Evolutionary conservation across 192 early-diverging fungal species (phyloP).

Genomic region (Pilaira anomala): DNA sequence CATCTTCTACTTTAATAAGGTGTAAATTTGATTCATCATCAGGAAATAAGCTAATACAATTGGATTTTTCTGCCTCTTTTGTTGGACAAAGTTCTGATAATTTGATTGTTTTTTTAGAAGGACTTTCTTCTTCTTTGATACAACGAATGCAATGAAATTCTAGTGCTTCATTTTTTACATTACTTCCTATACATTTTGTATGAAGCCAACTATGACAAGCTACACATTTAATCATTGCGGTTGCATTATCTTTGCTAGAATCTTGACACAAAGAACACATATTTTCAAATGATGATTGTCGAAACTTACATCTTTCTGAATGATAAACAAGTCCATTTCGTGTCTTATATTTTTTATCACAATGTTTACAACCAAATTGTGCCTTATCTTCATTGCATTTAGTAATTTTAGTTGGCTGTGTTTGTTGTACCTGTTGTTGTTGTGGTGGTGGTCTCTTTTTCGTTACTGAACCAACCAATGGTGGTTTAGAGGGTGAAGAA

Average conservation of each 20-base stretch:
- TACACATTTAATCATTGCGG: conserved; percentile 69
- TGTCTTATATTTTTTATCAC: conserved; percentile 62
- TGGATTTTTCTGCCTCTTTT: too few species aligned
- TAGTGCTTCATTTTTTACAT: too few species aligned
- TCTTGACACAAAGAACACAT: too few species aligned
- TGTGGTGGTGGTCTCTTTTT: background rate
- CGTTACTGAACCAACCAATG: background rate
- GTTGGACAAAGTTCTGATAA: too few species aligned
- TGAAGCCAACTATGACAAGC: conserved; percentile 66
- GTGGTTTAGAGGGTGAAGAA: conserved; percentile 18
- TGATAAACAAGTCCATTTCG: conserved; percentile 57
- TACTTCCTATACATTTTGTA: conserved; percentile 56
- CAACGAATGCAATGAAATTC: too few species aligned
- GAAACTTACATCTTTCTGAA: conserved; percentile 24
- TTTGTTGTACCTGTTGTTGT: background rate
- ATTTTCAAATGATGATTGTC: background rate
- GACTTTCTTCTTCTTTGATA: too few species aligned
- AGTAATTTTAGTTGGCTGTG: background rate
- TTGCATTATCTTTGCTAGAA: conserved; percentile 29
- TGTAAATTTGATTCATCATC: too few species aligned
- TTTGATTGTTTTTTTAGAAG: too few species aligned
- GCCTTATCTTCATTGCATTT: background rate
- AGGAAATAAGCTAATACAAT: too few species aligned
- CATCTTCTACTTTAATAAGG: too few species aligned
- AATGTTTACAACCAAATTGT: conserved; percentile 52